Percentiles rank a stretch among this genome's conserved stretches.
Evolutionary conservation across 228 moss, liverwort and hornwort species (phyloP).

Genomic region (Sphagnum fallax): DNA sequence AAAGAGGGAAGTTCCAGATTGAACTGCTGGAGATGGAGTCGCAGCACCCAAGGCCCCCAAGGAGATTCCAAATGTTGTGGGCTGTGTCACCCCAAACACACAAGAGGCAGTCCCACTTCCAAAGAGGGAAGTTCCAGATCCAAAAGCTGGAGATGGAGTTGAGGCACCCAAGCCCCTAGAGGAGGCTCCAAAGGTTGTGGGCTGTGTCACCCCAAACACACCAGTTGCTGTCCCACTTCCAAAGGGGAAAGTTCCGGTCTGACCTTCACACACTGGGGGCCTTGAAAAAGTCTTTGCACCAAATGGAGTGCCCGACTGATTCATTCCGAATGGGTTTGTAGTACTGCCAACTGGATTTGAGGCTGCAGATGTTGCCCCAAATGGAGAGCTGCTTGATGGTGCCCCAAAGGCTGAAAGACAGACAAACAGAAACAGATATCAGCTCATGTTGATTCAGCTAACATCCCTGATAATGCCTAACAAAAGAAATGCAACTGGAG

Average conservation of each 20-base stretch:
- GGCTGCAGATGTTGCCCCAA: conserved; percentile 52
- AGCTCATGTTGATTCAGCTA: background rate
- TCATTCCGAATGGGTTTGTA: conserved; percentile 68
- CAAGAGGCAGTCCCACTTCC: conserved; percentile 88
- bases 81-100: conserved; percentile 69
- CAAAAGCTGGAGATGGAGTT: conserved; percentile 63
- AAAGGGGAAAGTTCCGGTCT: conserved; percentile 58
- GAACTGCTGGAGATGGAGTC: conserved; percentile 63
- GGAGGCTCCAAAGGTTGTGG: conserved; percentile 53
- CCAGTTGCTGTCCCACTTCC: conserved; percentile 89
- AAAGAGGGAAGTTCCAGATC: conserved; percentile 48
- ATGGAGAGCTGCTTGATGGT: conserved; percentile 54
- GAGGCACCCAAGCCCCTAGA: conserved; percentile 72
- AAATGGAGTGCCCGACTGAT: conserved; percentile 72
- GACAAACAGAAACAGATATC: background rate
- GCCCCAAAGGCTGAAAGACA: conserved; percentile 82
- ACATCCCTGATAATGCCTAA: background rate
- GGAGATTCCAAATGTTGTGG: conserved; percentile 51
- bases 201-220: conserved; percentile 72
- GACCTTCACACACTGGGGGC: conserved; percentile 71
- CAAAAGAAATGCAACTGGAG: too few species aligned
- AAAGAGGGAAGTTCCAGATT: conserved; percentile 47
- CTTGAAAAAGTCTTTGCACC: conserved; percentile 87
- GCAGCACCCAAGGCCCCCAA: conserved; percentile 71
- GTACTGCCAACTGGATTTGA: conserved; percentile 73